Evolutionary conservation across 148 eudicot genomes (phyloP), one percentile per base, ranked within the genome.

Genomic region (Dysphania ambrosioides): DNA sequence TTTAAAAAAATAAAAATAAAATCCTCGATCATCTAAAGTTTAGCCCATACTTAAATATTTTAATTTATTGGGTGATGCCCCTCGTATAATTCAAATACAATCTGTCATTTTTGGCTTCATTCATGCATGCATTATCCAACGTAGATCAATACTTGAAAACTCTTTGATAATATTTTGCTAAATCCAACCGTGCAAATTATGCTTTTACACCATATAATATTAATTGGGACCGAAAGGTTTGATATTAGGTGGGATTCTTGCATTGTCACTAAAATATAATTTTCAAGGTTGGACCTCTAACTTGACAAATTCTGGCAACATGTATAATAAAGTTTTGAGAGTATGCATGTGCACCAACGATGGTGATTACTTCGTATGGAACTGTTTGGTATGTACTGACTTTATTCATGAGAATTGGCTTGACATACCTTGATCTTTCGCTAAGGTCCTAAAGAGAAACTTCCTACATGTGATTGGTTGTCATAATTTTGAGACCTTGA

Each of bases 101-200:
- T 58, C 68, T 73, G 78, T 79, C 78, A 53, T 27, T 72, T 73
- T 79, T 79, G 79, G 64, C 56, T 13, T 69, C 8, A 67, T 79
- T 60, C 63, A 11, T 34, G 26, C 58, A 15, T 57, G n/a, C n/a
- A n/a, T 23, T 57, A 1, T 32, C 4, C 19, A n/a, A 53, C 4
- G n/a, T n/a, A n/a, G 8, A 63, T 64, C 2, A 30, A 38, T 72
- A 11, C 29, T 10, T 53, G n/a, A n/a, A 24, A 74, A 34, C 27
- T 32, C 63, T 66, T 35, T 55, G 35, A 21, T n/a, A n/a, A n/a
- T n/a, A 21, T 23, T 53, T 53, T 70, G 40, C 12, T 40, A 18
- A 58, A 26, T 67, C 70, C 77, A 74, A 49, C 72, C 72, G 71
- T 55, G 71, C 34, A 59, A 60, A 30, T 15, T 36, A 41, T 41